Evolutionary conservation across 441 rosid genomes (phyloP).

Genomic region (Brassica balearica): DNA sequence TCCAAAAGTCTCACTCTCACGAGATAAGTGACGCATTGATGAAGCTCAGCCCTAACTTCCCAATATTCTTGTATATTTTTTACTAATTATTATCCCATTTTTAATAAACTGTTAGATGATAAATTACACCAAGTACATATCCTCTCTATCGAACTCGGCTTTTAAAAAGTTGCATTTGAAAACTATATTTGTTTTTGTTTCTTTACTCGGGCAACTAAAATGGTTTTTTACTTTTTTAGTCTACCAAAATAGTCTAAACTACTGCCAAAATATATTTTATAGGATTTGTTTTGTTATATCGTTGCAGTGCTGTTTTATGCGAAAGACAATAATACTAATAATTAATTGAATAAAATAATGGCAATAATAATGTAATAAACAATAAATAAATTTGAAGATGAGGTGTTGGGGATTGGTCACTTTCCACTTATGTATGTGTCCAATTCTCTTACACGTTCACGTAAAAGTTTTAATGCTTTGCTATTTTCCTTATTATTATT

Average conservation of each 20-base stretch:
- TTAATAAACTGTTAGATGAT: not conserved
- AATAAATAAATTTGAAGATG: not conserved
- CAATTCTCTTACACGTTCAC: conserved; percentile 37
- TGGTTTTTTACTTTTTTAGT: not conserved
- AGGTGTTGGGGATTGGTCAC: conserved; percentile 39
- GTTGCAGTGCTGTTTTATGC: not conserved
- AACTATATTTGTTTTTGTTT: not conserved
- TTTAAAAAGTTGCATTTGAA: not conserved
- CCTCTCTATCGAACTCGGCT: conserved; percentile 10
- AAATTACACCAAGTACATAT: not conserved
- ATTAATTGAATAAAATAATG: not conserved
- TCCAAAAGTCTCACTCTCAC: conserved; percentile 41
- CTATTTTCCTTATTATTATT: not conserved
- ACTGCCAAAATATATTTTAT: not conserved
- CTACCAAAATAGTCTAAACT: not conserved
- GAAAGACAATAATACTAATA: not conserved
- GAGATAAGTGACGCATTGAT: conserved; percentile 39
- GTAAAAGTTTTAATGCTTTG: not conserved
- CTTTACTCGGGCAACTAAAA: not conserved
- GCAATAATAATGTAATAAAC: not conserved
- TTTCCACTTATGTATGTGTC: conserved; percentile 39
- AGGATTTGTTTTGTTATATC: not conserved
- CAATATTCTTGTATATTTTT: not conserved
- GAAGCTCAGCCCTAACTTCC: conserved; percentile 31
- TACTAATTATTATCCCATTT: not conserved